These are phyloP conservation scores for Sporisorium sorghi DNA, from an alignment of 1,284 basidiomycete species.

Conservation along the genomic window DNA sequence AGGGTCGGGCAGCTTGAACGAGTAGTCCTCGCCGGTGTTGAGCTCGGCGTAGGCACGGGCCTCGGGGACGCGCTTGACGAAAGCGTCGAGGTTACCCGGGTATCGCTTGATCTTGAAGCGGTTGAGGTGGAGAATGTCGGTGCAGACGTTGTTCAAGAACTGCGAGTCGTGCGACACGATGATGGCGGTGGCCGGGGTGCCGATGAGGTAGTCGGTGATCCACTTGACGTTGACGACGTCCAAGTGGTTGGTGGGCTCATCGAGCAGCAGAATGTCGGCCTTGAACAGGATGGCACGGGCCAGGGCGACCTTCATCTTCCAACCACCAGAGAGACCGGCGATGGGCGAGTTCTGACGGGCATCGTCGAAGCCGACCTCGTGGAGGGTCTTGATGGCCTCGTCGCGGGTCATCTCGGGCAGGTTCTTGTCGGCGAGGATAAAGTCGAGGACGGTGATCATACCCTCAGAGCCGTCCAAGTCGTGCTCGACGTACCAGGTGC, in stretches of 20 bases:
- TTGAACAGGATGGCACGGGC: conserved; percentile 69
- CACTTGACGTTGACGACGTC: conserved; percentile 69
- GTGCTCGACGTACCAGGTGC: conserved; percentile 70
- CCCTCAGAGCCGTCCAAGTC: conserved; percentile 69
- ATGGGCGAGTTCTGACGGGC: conserved; percentile 66
- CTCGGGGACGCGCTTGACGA: conserved; percentile 69
- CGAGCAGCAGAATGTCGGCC: conserved; percentile 69
- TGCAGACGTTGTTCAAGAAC: conserved; percentile 69
- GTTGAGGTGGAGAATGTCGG: conserved; percentile 70
- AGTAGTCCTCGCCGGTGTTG: conserved; percentile 69
- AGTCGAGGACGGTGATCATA: conserved; percentile 67
- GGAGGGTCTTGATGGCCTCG: conserved; percentile 61
- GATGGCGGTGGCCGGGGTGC: conserved; percentile 66
- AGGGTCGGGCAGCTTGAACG: conserved; percentile 69
- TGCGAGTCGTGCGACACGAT: conserved; percentile 69
- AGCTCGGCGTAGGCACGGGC: conserved; percentile 68
- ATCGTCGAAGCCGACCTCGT: conserved; percentile 69
- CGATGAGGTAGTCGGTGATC: conserved; percentile 68
- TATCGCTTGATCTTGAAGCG: conserved; percentile 70
- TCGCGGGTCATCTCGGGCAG: conserved; percentile 63
- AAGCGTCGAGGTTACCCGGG: conserved; percentile 68
- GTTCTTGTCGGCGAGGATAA: conserved; percentile 63
- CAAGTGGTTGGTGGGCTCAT: conserved; percentile 70
- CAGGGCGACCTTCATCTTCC: conserved; percentile 70
- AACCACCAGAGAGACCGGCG: conserved; percentile 69